Evolutionary conservation across 1,139 yeast genomes (phyloP), one percentile per base, ranked within the genome.

Genomic region (Citeromyces hawaiiensis): DNA sequence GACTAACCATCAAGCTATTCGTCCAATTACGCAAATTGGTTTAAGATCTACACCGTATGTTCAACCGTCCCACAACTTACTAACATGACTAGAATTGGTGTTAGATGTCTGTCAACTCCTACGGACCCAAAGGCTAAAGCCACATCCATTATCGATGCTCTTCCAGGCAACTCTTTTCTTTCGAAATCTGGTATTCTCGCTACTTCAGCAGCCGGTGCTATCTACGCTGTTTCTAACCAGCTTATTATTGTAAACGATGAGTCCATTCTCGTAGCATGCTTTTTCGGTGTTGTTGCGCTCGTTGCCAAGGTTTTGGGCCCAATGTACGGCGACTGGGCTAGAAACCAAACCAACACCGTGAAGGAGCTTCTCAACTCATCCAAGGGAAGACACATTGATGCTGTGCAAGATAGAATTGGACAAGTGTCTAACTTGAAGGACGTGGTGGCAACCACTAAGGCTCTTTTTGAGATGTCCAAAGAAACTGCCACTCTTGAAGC

Each of bases 401-500:
- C 96, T 43, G 97, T 91, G 51, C 80, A 87, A 68, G 81, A 75
- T 53, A 86, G 98, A 75, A 91, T 91, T 56, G 80, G 72, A 46
- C 73, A 83, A 49, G 97, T 91, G 46, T 70, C 86, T 49, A 83
- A 83, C 67, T 76, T 91, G 63, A 83, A 83, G 69, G 93, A 86
- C 56, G 96, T 91, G 59, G 94, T 86, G 49, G 68, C 78, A 50
- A 83, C 93, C 57, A 91, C 98, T 63, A 78, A 87, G 69, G 80
- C 81, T 55, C 76, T 91, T 59, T 91, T 91, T 56, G 91, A 86
- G 55, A 76, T 88, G 46, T 88, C 98, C 47, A 88, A 86, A 72
- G 96, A 91, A 69, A 91, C 98, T 47, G 96, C 91, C 51, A 76
- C 83, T 68, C 75, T 87, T 56, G 98, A 91, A 74, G 94, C 96